These are phyloP conservation scores for Poronia punctata DNA, from an alignment of 495 filamentous ascomycete genomes.

Conservation along the genomic window DNA sequence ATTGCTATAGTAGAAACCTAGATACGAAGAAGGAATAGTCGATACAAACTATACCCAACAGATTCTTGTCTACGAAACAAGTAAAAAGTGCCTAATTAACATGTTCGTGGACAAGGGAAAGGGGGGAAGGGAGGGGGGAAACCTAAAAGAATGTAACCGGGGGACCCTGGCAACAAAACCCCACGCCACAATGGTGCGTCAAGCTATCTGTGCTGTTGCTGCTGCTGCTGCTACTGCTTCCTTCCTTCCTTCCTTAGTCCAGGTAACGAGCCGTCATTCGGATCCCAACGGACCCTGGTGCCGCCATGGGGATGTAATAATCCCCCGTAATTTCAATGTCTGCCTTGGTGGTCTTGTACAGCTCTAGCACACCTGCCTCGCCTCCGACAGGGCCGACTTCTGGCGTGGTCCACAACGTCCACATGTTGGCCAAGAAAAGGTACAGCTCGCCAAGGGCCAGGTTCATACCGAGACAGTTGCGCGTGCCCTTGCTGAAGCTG, in stretches of 20 bases:
- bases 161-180: too few species aligned
- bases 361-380: conserved; percentile 3
- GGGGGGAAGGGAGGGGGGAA: too few species aligned
- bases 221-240: too few species aligned
- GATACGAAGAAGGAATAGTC: too few species aligned
- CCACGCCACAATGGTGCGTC: too few species aligned
- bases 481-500: conserved; percentile 19
- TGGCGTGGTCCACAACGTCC: conserved; percentile 1
- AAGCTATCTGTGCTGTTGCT: too few species aligned
- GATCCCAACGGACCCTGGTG: conserved; percentile 2
- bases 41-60: too few species aligned
- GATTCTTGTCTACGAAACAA: too few species aligned
- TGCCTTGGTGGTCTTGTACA: conserved; percentile 1
- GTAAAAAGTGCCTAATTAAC: too few species aligned
- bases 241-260: neutral
- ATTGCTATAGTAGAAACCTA: too few species aligned
- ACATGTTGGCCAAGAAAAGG: conserved; percentile 6
- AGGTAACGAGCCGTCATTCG: conserved; percentile 2
- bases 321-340: conserved; percentile 5
- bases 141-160: too few species aligned
- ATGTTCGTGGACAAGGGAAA: too few species aligned
- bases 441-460: conserved; percentile 11
- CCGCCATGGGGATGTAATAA: conserved; percentile 1
- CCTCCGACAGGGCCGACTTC: neutral
- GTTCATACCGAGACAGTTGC: conserved; percentile 26